A percentile compares a stretch with the other conserved stretches of the same genome.
phyloP scores from a whole-genome alignment of 139 green algal species.

The Edaphochlamys debaryana region DNA sequence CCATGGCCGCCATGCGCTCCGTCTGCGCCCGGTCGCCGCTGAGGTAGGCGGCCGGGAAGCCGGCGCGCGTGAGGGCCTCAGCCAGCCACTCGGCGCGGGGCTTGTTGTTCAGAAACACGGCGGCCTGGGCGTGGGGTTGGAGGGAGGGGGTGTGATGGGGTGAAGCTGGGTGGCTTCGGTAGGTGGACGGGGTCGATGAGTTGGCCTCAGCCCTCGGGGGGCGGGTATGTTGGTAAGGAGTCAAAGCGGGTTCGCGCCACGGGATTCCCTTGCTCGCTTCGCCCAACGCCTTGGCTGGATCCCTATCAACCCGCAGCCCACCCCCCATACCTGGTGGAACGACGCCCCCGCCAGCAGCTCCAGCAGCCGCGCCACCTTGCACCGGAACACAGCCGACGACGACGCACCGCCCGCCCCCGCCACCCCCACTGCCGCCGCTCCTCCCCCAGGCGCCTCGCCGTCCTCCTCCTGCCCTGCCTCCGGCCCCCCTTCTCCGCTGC shows the following conservation, averaged over 20 bases:
- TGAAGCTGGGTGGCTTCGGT: not conserved
- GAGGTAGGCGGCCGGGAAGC: conserved; percentile 73
- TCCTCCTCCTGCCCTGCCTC: conserved; percentile 1
- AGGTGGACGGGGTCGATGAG: no score
- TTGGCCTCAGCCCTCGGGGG: no score
- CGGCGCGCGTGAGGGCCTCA: conserved; percentile 54
- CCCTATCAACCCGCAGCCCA: no score
- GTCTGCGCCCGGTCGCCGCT: conserved; percentile 69
- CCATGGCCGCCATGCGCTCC: conserved; percentile 65
- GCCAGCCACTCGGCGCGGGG: conserved; percentile 70
- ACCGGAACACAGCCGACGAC: conserved; percentile 30
- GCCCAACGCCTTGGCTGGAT: no score
- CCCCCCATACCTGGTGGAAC: conserved; percentile 77
- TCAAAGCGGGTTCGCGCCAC: no score
- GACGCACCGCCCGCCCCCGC: conserved; percentile 1
- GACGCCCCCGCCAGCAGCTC: conserved; percentile 52
- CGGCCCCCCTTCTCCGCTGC: not conserved
- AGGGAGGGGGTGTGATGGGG: not conserved
- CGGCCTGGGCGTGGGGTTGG: conserved; percentile 57
- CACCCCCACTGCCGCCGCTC: not conserved
- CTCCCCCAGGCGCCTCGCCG: not conserved
- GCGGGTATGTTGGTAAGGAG: not conserved
- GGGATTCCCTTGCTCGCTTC: no score
- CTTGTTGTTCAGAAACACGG: conserved; percentile 83
- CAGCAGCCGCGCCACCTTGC: conserved; percentile 62